Percentiles rank a stretch among this genome's conserved stretches.
phyloP scores from a whole-genome alignment of 1,284 basidiomycete genomes.

The Anthracocystis setariae region DNA sequence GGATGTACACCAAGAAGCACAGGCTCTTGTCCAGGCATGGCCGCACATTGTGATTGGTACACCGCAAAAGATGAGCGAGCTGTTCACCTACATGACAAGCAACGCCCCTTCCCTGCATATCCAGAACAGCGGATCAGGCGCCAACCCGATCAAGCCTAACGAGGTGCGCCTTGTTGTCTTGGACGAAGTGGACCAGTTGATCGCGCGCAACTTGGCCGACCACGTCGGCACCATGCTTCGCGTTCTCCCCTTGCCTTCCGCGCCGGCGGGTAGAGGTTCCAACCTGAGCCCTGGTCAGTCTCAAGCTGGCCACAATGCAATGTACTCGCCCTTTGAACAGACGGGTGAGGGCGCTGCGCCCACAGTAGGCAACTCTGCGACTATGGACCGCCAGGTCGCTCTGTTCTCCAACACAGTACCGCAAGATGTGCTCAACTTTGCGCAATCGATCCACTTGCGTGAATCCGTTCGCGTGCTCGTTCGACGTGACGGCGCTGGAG shows the following conservation, averaged over 20 bases:
- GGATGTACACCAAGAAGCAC: constrained; percentile 53
- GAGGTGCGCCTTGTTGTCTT: constrained; percentile 91
- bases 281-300: constrained; percentile 35
- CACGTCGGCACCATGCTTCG: constrained; percentile 92
- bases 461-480: constrained; percentile 96
- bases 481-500: constrained; percentile 77
- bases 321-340: constrained; percentile 71
- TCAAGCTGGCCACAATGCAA: constrained; percentile 16
- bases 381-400: constrained; percentile 88
- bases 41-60: constrained; percentile 96
- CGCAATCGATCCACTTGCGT: constrained; percentile 83
- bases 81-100: constrained; percentile 81
- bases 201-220: constrained; percentile 94
- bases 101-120: constrained; percentile 60
- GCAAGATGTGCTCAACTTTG: constrained; percentile 90
- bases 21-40: constrained; percentile 46
- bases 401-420: constrained; percentile 95
- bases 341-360: constrained; percentile 34
- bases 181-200: constrained; percentile 96
- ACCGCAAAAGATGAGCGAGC: constrained; percentile 91
- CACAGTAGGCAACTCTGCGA: constrained; percentile 60
- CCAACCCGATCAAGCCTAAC: constrained; percentile 70
- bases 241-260: constrained; percentile 78
- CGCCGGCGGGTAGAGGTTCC: constrained; percentile 10
- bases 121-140: constrained; percentile 19